Evolutionary conservation across 345 rosid species (phyloP), one percentile per base, ranked within the genome.

Genomic region (Boechera retrofracta): DNA sequence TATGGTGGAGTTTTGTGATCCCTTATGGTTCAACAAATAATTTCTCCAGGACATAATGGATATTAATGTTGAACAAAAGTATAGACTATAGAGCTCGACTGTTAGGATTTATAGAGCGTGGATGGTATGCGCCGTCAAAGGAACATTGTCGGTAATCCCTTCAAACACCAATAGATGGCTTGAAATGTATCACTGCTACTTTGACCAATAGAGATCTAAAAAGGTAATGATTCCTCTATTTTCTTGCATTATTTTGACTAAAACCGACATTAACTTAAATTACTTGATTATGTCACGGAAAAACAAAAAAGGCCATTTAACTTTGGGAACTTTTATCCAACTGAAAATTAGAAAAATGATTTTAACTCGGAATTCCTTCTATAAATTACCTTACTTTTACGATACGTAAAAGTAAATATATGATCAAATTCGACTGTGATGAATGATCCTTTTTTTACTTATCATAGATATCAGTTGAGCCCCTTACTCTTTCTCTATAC

Each of bases 121-220:
- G 29, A 39, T 5, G 4, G n/a, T 69, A 69, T 11, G 73, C 72
- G 28, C 51, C 38, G 28, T 36, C 49, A 10, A 53, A 13, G 77
- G 63, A 73, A 16, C 11, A 31, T 18, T 73, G 77, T 64, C 77
- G 77, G 77, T 61, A 64, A 55, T 4, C 39, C 71, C 77, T 21
- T 52, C 13, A 18, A 73, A 21, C 55, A 32, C 56, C 66, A 18
- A 45, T 47, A 44, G 45, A 44, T 44, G 51, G 38, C 12, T 59
- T 71, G 60, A 28, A 72, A 48, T 49, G n/a, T 7, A 62, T 49
- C 61, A 39, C 10, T 62, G 32, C 32, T 62, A 26, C 61, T 69
- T 72, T 72, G 53, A 72, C 76, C 67, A 62, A 61, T 61, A 13
- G 47, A 73, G 44, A 64, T 64, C 36, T 13, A 39, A 39, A 45